Conservation (phyloP, 768 basidiomycete species). For the Trametes meyenii region DNA sequence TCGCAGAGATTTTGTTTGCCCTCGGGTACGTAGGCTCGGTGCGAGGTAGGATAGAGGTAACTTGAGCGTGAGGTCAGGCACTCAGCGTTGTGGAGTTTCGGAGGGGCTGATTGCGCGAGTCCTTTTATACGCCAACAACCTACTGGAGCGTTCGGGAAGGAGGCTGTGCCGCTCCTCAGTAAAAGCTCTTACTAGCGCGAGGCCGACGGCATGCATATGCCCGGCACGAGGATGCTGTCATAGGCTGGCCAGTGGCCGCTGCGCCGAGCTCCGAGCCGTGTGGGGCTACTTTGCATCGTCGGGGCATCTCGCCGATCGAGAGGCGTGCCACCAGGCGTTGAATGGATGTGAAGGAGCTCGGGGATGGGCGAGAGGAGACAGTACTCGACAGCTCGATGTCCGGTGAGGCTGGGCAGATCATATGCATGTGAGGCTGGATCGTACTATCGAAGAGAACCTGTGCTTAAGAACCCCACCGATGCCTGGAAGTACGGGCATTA, state of each 20-base stretch:
- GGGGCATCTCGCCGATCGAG: neutral
- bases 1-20: neutral
- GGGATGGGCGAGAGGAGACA: neutral
- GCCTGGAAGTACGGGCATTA: no score
- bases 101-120: no score
- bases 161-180: slow-evolving; percentile 6
- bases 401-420: neutral
- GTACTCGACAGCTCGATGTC: neutral
- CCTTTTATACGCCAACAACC: neutral
- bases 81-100: slow-evolving; percentile 8
- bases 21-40: neutral
- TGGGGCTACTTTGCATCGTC: neutral
- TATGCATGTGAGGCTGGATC: neutral
- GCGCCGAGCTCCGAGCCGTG: neutral
- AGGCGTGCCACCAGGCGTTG: neutral
- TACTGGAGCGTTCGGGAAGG: slow-evolving; percentile 6
- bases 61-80: slow-evolving; percentile 6
- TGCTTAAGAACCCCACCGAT: neutral
- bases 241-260: neutral
- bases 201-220: slow-evolving; percentile 11
- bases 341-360: neutral
- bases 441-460: neutral
- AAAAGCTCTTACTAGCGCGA: neutral
- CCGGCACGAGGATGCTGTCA: slow-evolving; percentile 15
- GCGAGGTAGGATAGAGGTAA: neutral